Evolutionary conservation across 371 early-diverging fungal genomes (phyloP), one percentile per base, ranked within the genome.

Genomic region (Mortierella sp.): DNA sequence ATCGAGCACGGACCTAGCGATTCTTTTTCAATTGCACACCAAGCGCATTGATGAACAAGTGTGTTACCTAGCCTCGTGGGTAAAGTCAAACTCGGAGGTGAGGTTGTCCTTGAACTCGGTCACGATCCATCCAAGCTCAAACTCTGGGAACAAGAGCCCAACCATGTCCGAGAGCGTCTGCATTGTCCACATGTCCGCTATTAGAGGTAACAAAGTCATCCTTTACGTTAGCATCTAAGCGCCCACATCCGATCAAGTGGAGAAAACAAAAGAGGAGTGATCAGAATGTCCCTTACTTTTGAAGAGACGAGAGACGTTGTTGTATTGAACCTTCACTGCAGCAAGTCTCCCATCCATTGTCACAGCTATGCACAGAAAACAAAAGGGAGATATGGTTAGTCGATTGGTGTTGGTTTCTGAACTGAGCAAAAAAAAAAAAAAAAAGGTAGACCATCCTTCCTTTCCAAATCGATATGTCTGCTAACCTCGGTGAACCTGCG

Each of bases 81-180:
- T 88, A 88, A 98, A 99, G 84, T 98, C 95, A 60, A 99, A 91
- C 81, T 99, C 99, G 41, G 91, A 88, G 4, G 98, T 98, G 74
- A 99, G 89, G 18, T 93, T 95, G 75, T 91, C 90, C 70, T 91
- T 88, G 93, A 99, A 93, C 88, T 99, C 98, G 24, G 95, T 93
- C 11, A 95, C 95, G 35, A 99, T 89, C 99, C 99, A 99, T 75
- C 90, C 93, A 68, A 99, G 95, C 63, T 96, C 95, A 83, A 99
- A 98, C 46, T 96, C 93, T 0, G 97, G 96, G 77, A 98, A 97
- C 10, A 95, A 75, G 54, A 89, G 80, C 74, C 95, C 92, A 32
- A 96, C 90, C 70, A 93, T 84, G 65, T 91, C 86, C 38, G 96
- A 91, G 56, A 96, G 89, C 32, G 91, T 90, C 1, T 93, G 90